Evolutionary conservation across 495 filamentous ascomycete genomes (phyloP), one percentile per base, ranked within the genome.

Genomic region (Apiosordaria backusii): DNA sequence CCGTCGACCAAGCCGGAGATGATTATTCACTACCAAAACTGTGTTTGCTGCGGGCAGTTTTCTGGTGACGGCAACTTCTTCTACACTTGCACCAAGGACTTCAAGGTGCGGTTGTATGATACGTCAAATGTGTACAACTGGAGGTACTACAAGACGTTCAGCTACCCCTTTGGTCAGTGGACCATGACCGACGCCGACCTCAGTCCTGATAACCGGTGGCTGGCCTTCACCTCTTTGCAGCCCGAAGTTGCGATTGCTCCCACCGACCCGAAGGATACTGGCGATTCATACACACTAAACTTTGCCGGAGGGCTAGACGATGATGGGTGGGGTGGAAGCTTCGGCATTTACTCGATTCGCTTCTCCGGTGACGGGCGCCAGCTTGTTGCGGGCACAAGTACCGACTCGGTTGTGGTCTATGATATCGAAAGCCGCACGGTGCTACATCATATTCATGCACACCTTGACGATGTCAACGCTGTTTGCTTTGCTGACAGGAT

Each of bases 51-150:
- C 16, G 95, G 95, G 4, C 95, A 99, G 75, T 99, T 97, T 74
- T 96, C 92, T 0, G 90, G 94, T 62, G 95, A 99, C 70, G 95
- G 95, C 5, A 97, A 97, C 79, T 97, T 97, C 79, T 99, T 97
- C 77, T 99, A 97, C 75, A 89, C 89, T n/a, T 94, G 90, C 70
- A 89, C 88, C 23, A 93, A 97, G 75, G 93, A 99, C 74, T 97
- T 95, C 77, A 87, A 85, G 63, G 92, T 99, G 16, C 89, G 93
- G 22, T 92, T 99, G 90, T 99, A 98, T 75, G 95, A 99, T 74
- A 97, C 95, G 0, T 96, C 92, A 1, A 97, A 97, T 65, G 95
- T 95, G 0, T 96, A 93, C 74, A 85, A 91, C 62, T 99, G 95
- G 95, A 89, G 88, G 71, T 93, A 97, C 75, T 97, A 97, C 79